Evolutionary conservation across 495 filamentous ascomycete genomes (phyloP), one percentile per base, ranked within the genome.

Genomic region (Lindgomyces ingoldianus): DNA sequence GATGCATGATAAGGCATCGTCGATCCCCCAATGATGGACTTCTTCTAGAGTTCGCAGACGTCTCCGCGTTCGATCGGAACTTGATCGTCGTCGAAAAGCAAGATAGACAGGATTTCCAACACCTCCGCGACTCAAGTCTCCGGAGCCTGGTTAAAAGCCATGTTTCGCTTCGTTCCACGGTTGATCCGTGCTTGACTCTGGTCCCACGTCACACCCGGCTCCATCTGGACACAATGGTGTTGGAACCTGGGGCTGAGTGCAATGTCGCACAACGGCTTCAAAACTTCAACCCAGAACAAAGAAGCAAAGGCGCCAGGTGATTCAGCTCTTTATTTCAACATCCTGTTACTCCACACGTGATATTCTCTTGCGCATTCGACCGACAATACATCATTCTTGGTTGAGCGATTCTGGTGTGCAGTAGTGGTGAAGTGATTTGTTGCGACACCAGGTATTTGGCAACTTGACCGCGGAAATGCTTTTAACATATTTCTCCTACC

Each of bases 391-490:
- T 25, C n/a, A 26, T 48, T 52, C 24, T 1, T 9, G 36, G 16
- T 44, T 52, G 54, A 45, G 42, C 26, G 10, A 16, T 57, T 58
- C 62, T 22, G 62, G 51, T n/a, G 49, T 16, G 22, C 21, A 46
- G 22, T 29, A n/a, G 45, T 24, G 44, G 21, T 30, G 47, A 39
- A 19, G 11, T 39, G 19, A 54, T 33, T 49, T 61, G 45, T 41
- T 14, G 27, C 50, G 64, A 67, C 64, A 67, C 50, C 54, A 25
- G 39, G n/a, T n/a, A 67, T 67, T 62, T 65, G 57, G n/a, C 57
- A 67, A 67, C 36, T 25, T 25, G 39, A 67, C 64, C 64, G 64
- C 64, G 64, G 64, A 67, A 54, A 61, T 44, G 51, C 57, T 50
- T 12, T 49, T 19, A 25, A 54, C 47, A 60, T 56, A 24, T 57